Evolutionary conservation across 176 grass and related monocot genomes (phyloP).

Genomic region (Metroxylon sagu): DNA sequence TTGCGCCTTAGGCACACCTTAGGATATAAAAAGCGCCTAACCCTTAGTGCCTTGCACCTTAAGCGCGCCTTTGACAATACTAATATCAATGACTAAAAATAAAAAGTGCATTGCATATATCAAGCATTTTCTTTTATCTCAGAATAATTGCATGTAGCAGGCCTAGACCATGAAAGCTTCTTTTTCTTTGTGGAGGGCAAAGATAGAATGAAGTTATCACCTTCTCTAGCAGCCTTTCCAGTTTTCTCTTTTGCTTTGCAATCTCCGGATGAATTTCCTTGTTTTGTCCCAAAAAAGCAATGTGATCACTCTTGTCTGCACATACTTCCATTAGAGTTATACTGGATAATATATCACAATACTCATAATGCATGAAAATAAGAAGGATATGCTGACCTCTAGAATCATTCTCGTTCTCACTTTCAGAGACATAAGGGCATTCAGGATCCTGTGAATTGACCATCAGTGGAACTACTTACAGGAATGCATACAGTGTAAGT

Average conservation of each 20-base stretch:
- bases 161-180: not conserved
- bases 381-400: slow-evolving; percentile 35
- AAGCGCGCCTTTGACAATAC: too few relatives aligned
- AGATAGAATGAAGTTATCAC: slow-evolving; percentile 12
- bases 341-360: not conserved
- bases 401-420: slow-evolving; percentile 27
- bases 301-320: slow-evolving; percentile 36
- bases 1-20: too few relatives aligned
- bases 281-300: slow-evolving; percentile 41
- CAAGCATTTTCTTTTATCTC: too few relatives aligned
- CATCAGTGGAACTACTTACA: slow-evolving; percentile 7
- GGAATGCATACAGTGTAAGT: not conserved
- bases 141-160: not conserved
- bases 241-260: slow-evolving; percentile 56
- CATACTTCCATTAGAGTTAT: not conserved
- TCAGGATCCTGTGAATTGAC: slow-evolving; percentile 51
- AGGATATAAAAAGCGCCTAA: too few relatives aligned
- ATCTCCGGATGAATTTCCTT: slow-evolving; percentile 41
- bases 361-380: not conserved
- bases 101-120: too few relatives aligned
- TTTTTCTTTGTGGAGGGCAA: not conserved
- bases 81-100: too few relatives aligned
- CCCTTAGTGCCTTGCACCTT: too few relatives aligned
- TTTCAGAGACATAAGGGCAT: slow-evolving; percentile 71
- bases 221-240: slow-evolving; percentile 65